Evolutionary conservation across 1,284 basidiomycete genomes (phyloP).

Genomic region (Papiliotrema flavescens): DNA sequence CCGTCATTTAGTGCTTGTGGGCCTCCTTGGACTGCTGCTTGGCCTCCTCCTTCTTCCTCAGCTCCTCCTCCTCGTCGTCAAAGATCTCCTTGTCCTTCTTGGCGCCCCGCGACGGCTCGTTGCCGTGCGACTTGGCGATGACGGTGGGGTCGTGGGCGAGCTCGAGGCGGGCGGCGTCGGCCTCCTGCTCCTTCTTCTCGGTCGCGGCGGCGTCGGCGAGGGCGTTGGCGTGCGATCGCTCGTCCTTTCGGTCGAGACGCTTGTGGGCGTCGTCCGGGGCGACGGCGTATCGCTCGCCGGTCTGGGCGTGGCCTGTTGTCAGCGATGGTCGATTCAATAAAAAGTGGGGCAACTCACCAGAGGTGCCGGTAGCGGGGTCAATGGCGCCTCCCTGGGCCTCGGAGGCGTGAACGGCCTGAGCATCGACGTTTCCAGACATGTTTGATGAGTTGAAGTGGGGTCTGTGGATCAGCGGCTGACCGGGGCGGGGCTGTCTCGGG

Average conservation of each 20-base stretch:
- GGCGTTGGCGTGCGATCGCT: slow-evolving; percentile 29
- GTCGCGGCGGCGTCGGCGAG: slow-evolving; percentile 29
- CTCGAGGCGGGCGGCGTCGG: slow-evolving; percentile 17
- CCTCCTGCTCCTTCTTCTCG: slow-evolving; percentile 23
- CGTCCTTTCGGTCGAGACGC: slow-evolving; percentile 33
- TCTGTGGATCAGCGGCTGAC: neutral
- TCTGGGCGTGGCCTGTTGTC: slow-evolving; percentile 32
- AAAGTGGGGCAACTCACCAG: neutral
- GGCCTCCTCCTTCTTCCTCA: slow-evolving; percentile 30
- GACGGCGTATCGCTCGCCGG: slow-evolving; percentile 26
- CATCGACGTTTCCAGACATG: slow-evolving; percentile 7
- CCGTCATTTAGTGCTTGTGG: slow-evolving; percentile 20
- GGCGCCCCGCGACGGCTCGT: slow-evolving; percentile 34
- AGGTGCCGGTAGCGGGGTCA: slow-evolving; percentile 22
- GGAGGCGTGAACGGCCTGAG: neutral
- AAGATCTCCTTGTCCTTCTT: slow-evolving; percentile 34
- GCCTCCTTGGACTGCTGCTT: slow-evolving; percentile 30
- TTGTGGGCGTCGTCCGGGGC: slow-evolving; percentile 31
- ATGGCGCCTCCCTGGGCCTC: slow-evolving; percentile 19
- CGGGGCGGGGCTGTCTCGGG: too few species aligned
- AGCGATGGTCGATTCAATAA: neutral
- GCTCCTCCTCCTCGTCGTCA: slow-evolving; percentile 31
- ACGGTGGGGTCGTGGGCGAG: slow-evolving; percentile 29
- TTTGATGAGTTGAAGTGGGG: neutral
- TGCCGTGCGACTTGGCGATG: slow-evolving; percentile 32